Conservation (phyloP, 176 grass and related monocot species). For the Olyra latifolia region DNA sequence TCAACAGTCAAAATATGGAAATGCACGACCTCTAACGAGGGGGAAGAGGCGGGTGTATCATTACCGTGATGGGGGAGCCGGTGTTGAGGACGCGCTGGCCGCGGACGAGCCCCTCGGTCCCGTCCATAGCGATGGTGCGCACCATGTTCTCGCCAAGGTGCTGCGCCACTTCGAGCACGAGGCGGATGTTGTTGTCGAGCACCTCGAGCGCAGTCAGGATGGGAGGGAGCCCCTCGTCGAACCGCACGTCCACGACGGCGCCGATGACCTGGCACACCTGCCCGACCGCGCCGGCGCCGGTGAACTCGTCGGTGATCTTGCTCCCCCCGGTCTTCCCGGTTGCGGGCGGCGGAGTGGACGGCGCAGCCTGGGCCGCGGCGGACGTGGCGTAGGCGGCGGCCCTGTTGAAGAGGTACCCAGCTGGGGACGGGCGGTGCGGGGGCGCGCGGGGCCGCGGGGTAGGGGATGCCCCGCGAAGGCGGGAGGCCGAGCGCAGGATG, state of each 20-base stretch:
- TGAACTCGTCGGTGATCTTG: conserved; percentile 98
- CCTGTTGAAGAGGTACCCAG: conserved; percentile 66
- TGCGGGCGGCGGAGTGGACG: conserved; percentile 19
- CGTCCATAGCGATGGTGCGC: conserved; percentile 98
- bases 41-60: neutral
- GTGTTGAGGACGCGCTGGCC: conserved; percentile 97
- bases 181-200: conserved; percentile 89
- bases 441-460: conserved; percentile 43
- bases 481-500: conserved; percentile 59
- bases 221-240: conserved; percentile 85
- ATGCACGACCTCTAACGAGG: neutral
- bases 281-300: conserved; percentile 82
- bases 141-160: conserved; percentile 96
- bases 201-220: conserved; percentile 98
- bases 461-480: conserved; percentile 54
- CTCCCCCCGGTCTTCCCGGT: conserved; percentile 37
- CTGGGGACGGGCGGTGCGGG: conserved; percentile 60
- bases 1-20: neutral
- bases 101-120: conserved; percentile 92
- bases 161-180: conserved; percentile 96
- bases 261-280: conserved; percentile 98
- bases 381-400: conserved; percentile 63
- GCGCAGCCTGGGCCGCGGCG: conserved; percentile 37
- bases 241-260: conserved; percentile 93
- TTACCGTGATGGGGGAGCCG: conserved; percentile 97